Percentiles rank a stretch among this genome's conserved stretches.
These are phyloP conservation scores for Hypomontagnella submonticulosa DNA, from an alignment of 495 filamentous ascomycete genomes.

Conservation along the genomic window DNA sequence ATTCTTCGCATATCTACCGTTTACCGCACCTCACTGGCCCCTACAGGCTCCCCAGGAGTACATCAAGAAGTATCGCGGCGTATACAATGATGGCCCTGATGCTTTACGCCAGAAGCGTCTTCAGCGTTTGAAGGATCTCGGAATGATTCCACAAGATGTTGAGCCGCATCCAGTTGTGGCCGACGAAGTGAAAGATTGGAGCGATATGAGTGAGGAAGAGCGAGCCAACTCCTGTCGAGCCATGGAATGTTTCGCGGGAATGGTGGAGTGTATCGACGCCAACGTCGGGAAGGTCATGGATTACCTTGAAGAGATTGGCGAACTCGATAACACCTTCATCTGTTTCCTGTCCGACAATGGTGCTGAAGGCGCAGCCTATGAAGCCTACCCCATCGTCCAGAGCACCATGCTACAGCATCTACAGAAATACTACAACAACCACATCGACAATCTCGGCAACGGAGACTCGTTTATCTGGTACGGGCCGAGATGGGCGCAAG, in stretches of 20 bases:
- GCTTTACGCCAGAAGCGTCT: slow-evolving; percentile 64
- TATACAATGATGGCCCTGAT: slow-evolving; percentile 68
- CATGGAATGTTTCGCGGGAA: slow-evolving; percentile 71
- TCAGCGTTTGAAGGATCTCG: slow-evolving; percentile 62
- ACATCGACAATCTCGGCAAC: slow-evolving; percentile 69
- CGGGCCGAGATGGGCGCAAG: slow-evolving; percentile 72
- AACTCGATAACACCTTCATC: slow-evolving; percentile 72
- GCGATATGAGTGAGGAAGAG: slow-evolving; percentile 62
- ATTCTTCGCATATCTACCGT: slow-evolving; percentile 70
- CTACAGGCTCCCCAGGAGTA: slow-evolving; percentile 67
- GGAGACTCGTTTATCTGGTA: slow-evolving; percentile 74
- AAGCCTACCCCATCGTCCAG: slow-evolving; percentile 67
- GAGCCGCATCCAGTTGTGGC: slow-evolving; percentile 67
- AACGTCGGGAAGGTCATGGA: slow-evolving; percentile 71
- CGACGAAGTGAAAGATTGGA: slow-evolving; percentile 67
- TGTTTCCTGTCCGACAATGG: slow-evolving; percentile 75
- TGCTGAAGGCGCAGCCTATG: slow-evolving; percentile 71
- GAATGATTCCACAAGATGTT: slow-evolving; percentile 63
- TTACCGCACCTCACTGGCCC: slow-evolving; percentile 72
- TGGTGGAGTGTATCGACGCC: slow-evolving; percentile 71
- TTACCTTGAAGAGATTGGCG: slow-evolving; percentile 66
- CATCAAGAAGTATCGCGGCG: slow-evolving; percentile 65
- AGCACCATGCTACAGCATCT: slow-evolving; percentile 62
- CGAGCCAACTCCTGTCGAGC: slow-evolving; percentile 64
- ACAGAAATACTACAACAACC: slow-evolving; percentile 72